phyloP scores from a whole-genome alignment of 2,329 filamentous ascomycete species.

The Thielaviopsis ethacetica region DNA sequence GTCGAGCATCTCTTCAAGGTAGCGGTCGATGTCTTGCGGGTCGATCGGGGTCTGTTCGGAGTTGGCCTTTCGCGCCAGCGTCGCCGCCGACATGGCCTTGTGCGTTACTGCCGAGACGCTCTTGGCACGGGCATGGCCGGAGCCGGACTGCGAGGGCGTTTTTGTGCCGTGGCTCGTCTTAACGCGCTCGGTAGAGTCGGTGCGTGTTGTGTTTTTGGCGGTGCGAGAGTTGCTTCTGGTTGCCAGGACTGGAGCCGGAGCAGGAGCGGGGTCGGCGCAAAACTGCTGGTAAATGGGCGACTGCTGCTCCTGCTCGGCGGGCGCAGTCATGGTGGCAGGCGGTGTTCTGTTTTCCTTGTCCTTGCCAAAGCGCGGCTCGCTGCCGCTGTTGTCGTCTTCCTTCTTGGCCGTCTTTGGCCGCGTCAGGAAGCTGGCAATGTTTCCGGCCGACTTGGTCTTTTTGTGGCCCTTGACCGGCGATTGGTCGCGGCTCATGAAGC shows the following conservation, averaged over 20 bases:
- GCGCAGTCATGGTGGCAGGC: slow-evolving; percentile 3
- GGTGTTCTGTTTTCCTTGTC: slow-evolving; percentile 12
- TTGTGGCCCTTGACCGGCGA: slow-evolving; percentile 44
- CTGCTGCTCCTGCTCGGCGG: neutral
- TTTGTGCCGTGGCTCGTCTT: slow-evolving; percentile 5
- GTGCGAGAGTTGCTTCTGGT: neutral
- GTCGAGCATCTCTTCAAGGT: slow-evolving; percentile 53
- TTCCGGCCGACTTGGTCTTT: slow-evolving; percentile 71
- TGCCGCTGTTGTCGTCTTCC: slow-evolving; percentile 6
- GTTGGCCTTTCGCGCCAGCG: neutral
- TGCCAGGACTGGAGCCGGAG: neutral
- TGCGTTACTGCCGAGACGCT: slow-evolving; percentile 6
- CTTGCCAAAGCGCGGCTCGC: slow-evolving; percentile 4
- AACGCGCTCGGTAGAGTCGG: neutral
- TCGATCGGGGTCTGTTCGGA: slow-evolving; percentile 35
- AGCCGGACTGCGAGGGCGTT: slow-evolving; percentile 14
- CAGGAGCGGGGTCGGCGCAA: slow-evolving; percentile 1
- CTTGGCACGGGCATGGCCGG: slow-evolving; percentile 24
- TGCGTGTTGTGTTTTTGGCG: neutral
- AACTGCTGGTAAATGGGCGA: slow-evolving; percentile 9
- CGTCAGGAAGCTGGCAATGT: slow-evolving; percentile 60
- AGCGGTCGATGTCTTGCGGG: slow-evolving; percentile 37
- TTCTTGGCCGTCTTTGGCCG: slow-evolving; percentile 60
- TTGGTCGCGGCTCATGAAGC: slow-evolving; percentile 25
- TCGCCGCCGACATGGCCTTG: neutral